A percentile compares a stretch with the other conserved stretches of the same genome.
phyloP scores from a whole-genome alignment of 352 stramenopile species.

The Peronospora belbahrii region DNA sequence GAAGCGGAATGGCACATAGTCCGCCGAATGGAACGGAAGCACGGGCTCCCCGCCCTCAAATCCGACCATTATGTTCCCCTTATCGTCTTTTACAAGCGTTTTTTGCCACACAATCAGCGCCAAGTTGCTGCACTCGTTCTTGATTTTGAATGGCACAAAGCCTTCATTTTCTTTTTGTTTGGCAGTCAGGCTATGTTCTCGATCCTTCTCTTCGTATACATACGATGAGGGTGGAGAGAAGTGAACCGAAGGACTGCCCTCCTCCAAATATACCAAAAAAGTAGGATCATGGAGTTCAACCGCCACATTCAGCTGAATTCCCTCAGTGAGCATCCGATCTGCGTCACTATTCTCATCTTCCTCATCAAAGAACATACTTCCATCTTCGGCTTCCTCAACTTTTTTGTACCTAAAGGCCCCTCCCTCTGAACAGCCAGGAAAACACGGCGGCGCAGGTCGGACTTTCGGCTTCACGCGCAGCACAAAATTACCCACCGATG shows the following conservation, averaged over 20 bases:
- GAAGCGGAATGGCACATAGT: constrained; percentile 73
- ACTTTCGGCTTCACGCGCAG: constrained; percentile 61
- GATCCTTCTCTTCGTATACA: constrained; percentile 22
- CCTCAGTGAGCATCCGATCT: constrained; percentile 28
- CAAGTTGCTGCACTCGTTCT: constrained; percentile 77
- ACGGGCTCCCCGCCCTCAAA: constrained; percentile 67
- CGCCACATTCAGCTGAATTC: constrained; percentile 60
- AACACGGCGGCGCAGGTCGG: constrained; percentile 27
- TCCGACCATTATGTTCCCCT: constrained; percentile 30
- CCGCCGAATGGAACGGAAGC: constrained; percentile 68
- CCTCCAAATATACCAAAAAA: constrained; percentile 55
- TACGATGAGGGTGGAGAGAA: constrained; percentile 25
- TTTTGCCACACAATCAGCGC: constrained; percentile 79
- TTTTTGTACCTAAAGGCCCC: constrained; percentile 5
- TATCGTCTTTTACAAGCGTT: constrained; percentile 46
- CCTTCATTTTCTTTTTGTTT: constrained; percentile 39
- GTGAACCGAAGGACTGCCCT: constrained; percentile 23
- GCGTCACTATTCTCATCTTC: constrained; percentile 30
- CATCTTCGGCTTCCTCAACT: constrained; percentile 27
- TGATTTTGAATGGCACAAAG: constrained; percentile 73
- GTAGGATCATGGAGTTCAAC: constrained; percentile 78
- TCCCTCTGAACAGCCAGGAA: constrained; percentile 42
- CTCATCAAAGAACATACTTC: constrained; percentile 27
- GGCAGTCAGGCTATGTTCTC: constrained; percentile 22
- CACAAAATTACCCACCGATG: constrained; percentile 74